These are phyloP conservation scores for Podospora australis DNA, from an alignment of 495 filamentous ascomycete genomes.

Conservation along the genomic window DNA sequence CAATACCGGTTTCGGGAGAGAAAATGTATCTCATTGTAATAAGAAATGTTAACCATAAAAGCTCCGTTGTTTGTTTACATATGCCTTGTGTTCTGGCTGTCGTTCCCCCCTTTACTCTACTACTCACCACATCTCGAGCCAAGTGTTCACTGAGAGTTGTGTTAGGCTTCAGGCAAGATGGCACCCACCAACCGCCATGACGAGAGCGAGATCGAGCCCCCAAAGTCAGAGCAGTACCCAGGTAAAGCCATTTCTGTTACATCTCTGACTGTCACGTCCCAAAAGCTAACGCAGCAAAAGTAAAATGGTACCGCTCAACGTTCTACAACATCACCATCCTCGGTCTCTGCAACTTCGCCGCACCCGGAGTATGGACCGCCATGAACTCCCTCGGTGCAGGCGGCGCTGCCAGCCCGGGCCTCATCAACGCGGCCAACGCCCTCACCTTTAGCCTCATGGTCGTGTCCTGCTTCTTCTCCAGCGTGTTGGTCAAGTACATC, in stretches of 20 bases:
- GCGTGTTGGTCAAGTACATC: conserved; percentile 49
- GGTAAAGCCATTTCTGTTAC: no score
- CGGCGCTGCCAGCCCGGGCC: conserved; percentile 53
- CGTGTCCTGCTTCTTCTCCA: conserved; percentile 51
- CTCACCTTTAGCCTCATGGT: conserved; percentile 63
- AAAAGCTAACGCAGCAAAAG: conserved; percentile 20
- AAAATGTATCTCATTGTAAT: no score
- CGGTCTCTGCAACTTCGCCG: conserved; percentile 56
- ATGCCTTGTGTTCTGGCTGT: no score
- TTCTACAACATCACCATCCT: conserved; percentile 59
- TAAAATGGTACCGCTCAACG: conserved; percentile 60
- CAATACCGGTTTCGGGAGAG: no score
- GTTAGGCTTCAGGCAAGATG: conserved; percentile 3
- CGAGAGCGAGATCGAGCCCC: conserved; percentile 9
- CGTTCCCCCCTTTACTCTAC: no score
- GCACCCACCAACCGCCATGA: conserved; percentile 4
- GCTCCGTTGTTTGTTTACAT: no score
- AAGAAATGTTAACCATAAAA: no score
- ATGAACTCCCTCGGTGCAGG: conserved; percentile 67
- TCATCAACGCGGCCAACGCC: conserved; percentile 65
- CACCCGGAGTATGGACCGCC: conserved; percentile 61
- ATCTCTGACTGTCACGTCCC: not conserved
- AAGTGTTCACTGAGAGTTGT: no score
- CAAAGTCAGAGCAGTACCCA: conserved; percentile 20
- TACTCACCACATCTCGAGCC: no score